Evolutionary conservation across 2,329 filamentous ascomycete species (phyloP).

Genomic region (Stachybotrys elegans): DNA sequence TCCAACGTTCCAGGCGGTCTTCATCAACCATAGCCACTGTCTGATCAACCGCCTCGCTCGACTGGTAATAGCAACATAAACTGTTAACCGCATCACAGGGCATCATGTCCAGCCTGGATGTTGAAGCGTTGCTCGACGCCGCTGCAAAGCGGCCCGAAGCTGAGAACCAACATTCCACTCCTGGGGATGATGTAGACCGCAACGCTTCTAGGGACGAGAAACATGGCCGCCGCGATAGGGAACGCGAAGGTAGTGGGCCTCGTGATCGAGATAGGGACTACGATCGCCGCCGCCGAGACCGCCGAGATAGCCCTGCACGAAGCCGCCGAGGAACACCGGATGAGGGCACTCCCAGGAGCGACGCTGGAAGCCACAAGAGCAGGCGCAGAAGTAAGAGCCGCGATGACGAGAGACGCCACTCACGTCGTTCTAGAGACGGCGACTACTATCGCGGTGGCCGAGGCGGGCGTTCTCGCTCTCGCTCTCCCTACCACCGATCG

Average conservation of each 20-base stretch:
- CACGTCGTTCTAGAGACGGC: slow-evolving; percentile 68
- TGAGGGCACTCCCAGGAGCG: slow-evolving; percentile 65
- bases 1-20: too few relatives aligned
- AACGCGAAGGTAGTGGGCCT: slow-evolving; percentile 41
- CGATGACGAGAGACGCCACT: slow-evolving; percentile 68
- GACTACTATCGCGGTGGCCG: slow-evolving; percentile 58
- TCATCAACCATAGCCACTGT: too few relatives aligned
- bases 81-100: slow-evolving; percentile 9
- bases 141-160: slow-evolving; percentile 61
- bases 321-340: slow-evolving; percentile 45
- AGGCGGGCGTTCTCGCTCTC: slow-evolving; percentile 58
- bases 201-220: slow-evolving; percentile 40
- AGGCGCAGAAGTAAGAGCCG: slow-evolving; percentile 75
- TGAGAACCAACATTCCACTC: too few relatives aligned
- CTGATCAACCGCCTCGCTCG: too few relatives aligned
- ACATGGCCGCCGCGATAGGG: slow-evolving; percentile 44
- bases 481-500: slow-evolving; percentile 60
- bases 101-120: slow-evolving; percentile 56
- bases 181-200: too few relatives aligned
- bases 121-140: slow-evolving; percentile 86
- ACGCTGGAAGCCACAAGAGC: slow-evolving; percentile 75
- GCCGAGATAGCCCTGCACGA: slow-evolving; percentile 52
- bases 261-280: slow-evolving; percentile 52
- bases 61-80: too few relatives aligned
- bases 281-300: slow-evolving; percentile 43